Evolutionary conservation across 2,329 filamentous ascomycete genomes (phyloP).

Genomic region (Fusarium haematococcum): DNA sequence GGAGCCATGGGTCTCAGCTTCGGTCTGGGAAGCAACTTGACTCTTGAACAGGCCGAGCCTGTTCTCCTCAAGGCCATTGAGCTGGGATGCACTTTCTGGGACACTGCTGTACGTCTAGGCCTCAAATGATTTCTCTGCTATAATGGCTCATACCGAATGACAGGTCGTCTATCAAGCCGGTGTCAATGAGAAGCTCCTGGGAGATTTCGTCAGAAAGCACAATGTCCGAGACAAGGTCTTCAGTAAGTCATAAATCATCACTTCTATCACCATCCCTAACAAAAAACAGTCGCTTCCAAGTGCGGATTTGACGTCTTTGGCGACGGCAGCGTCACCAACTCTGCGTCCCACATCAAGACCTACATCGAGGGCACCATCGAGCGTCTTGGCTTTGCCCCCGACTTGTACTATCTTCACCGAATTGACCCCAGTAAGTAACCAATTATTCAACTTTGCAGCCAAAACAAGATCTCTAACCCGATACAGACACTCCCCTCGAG

Average conservation of each 20-base stretch:
- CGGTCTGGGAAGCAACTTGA: constrained; percentile 4
- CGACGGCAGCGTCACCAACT: constrained; percentile 55
- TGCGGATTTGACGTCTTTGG: constrained; percentile 57
- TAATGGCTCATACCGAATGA: background rate
- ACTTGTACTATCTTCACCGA: constrained; percentile 58
- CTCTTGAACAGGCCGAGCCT: constrained; percentile 12
- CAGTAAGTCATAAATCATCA: constrained; percentile 45
- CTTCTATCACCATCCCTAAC: background rate
- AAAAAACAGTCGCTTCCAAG: constrained; percentile 58
- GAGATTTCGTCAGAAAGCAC: constrained; percentile 63
- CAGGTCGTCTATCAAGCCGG: constrained; percentile 60
- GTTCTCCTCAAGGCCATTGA: constrained; percentile 57
- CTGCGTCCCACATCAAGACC: constrained; percentile 57
- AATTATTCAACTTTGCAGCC: rapidly evolving
- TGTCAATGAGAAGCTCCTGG: constrained; percentile 62
- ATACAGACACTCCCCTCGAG: constrained; percentile 55
- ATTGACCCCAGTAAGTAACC: constrained; percentile 56
- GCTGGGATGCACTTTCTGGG: constrained; percentile 21
- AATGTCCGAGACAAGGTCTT: constrained; percentile 63
- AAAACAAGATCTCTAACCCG: background rate
- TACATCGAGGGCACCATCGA: constrained; percentile 64
- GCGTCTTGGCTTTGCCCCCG: constrained; percentile 59
- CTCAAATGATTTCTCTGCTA: background rate
- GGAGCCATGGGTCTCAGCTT: constrained; percentile 9
- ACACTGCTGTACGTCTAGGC: constrained; percentile 6